Conservation (phyloP, 1,284 basidiomycete genomes). For the Porodaedalea pini region DNA sequence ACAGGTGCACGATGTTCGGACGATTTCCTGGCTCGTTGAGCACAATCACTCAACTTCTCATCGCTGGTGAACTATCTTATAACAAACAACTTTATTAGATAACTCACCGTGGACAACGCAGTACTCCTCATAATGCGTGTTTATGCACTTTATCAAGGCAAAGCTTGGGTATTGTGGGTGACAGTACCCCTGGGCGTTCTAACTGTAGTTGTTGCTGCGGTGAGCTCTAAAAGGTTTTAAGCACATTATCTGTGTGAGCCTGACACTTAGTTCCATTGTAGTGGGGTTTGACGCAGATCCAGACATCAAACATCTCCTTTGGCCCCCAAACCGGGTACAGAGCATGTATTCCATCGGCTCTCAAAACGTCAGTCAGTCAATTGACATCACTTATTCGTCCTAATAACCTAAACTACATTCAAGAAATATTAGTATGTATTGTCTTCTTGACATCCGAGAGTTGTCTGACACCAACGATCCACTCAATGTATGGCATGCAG, state of each 20-base stretch:
- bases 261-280: not conserved
- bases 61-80: constrained; percentile 6
- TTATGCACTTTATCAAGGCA: constrained; percentile 13
- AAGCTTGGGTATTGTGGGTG: constrained; percentile 15
- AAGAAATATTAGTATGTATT: too few relatives aligned
- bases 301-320: constrained; percentile 10
- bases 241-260: not conserved
- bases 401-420: not conserved
- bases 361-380: constrained; percentile 7
- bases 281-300: constrained; percentile 2
- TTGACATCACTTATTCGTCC: not conserved
- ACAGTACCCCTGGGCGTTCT: constrained; percentile 7
- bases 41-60: constrained; percentile 14
- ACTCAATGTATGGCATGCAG: too few relatives aligned
- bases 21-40: constrained; percentile 15
- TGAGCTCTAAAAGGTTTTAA: not conserved
- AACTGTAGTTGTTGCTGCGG: constrained; percentile 9
- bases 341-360: constrained; percentile 9
- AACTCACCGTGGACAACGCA: not conserved
- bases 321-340: constrained; percentile 1
- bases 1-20: constrained; percentile 12
- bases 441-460: too few relatives aligned
- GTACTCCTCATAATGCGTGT: constrained; percentile 15
- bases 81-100: not conserved
- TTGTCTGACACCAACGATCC: too few relatives aligned